Base-by-base conservation (phyloP, 1,139 yeast genomes). In the Suhomyces taliae region DNA sequence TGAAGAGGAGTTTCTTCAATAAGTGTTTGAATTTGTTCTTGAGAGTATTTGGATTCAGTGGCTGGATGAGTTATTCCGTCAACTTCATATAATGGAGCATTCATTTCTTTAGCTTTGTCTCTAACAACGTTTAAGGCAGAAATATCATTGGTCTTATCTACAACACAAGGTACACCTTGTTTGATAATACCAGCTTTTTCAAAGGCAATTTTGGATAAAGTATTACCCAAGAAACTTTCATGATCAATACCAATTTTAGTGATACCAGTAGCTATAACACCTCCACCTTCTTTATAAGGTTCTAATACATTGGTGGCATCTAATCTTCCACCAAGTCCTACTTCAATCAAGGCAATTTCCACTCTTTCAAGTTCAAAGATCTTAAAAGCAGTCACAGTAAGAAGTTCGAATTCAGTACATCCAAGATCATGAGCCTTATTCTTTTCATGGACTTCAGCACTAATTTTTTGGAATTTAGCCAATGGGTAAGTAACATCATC, bases 161-260 rank as follows among this genome's bases (percentile, higher is more conserved):
- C 78, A 1, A 88, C 85, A 53, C 87, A 82, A 0, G 90, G 85
- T 0, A 82, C 76, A 0, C 70, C 69, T 0, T 57, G 46, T 53
- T 89, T 88, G 44, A 90, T 78, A 10, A 91, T 90, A 0, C 98
- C 97, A 0, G 93, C 95, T 63, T 91, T 91, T 56, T 90, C 87
- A 14, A 46, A 45, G 0, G 96, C 96, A 33, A 91, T 90, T 44
- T 79, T 77, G 2, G 61, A 57, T 29, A 90, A 56, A 0, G 87
- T 80, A 33, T 72, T 62, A 0, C 98, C 98, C 36, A 91, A 66
- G 41, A 90, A 74, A 11, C 72, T 70, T 58, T 89, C 90, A 62
- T 91, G 98, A 60, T 91, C 98, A 44, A 88, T 61, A 0, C 93
- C 95, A 26, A 91, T 85, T 61, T 89, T 90, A 9, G 97, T 83